Evolutionary conservation across 2,329 filamentous ascomycete genomes (phyloP), one percentile per base, ranked within the genome.

Genomic region (Juglanconis sp.): DNA sequence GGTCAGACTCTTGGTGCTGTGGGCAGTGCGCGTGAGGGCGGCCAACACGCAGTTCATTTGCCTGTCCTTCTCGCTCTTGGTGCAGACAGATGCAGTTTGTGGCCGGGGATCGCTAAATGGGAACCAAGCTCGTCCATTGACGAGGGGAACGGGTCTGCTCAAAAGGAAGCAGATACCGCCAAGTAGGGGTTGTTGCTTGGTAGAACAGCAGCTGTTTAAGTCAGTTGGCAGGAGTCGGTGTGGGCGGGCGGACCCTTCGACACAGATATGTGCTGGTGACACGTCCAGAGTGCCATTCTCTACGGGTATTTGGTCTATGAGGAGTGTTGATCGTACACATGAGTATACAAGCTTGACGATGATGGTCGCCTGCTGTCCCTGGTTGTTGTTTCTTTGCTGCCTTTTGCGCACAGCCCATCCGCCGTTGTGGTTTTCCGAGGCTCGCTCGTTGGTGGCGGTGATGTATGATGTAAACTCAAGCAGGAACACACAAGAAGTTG

Each of bases 271-370:
- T 46, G 3, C n/a, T 17, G n/a, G 42, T 46, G 42, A 46, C 42
- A 4, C 17, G 13, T 17, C 17, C 7, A 15, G 15, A 31, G 11
- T 49, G 47, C 47, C 10, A 31, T 49, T 31, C 9, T 49, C 47
- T 32, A 49, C 32, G 53, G 53, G 13, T 55, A 47, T 55, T 34
- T 17, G 10, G 31, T 55, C 31, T 55, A 55, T 55, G 53, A 55
- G 53, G 13, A 46, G 53, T 47, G 53, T 46, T 55, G n/a, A 47
- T 55, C 5, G 24, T 34, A n/a, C n/a, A 47, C 40, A 55, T 36
- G 38, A 24, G 30, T 55, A 34, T 47, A 55, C 52, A 54, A 36
- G 13, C 53, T 47, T 31, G 42, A 17, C 15, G 30, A 34, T 15
- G 13, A 17, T 15, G 4, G 5, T 11, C 40, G 52, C 38, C 15